Evolutionary conservation across 2,329 filamentous ascomycete species (phyloP), one percentile per base, ranked within the genome.

Genomic region (Trichoderma breve): DNA sequence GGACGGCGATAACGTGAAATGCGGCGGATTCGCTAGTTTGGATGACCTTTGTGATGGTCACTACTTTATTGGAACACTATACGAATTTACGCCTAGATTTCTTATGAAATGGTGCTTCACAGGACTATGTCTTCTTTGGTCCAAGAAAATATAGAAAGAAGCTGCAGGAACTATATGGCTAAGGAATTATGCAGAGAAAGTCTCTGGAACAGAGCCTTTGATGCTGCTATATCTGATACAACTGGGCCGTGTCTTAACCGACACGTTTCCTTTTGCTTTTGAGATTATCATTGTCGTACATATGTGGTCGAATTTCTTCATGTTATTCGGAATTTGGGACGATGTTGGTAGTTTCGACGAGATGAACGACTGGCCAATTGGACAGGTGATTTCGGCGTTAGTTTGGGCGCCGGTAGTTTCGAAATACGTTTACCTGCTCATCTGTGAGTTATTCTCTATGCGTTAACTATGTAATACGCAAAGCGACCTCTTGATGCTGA

Each of bases 401-500:
- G 14, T 72, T 14, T 72, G 71, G 71, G 66, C 60, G 21, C 71
- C 71, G 3, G 71, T 58, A 4, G 18, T 63, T 11, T 14, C 32
- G 12, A 72, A 65, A 39, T 72, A 72, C 18, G 3, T 72, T 9
- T 72, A 72, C n/a, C 30, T 68, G 2, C 55, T 70, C 15, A 47
- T 63, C 26, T 70, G 71, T 72, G 32, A 72, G 71, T 72, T 43
- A 6, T 14, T 24, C 4, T n/a, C 0, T 47, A 24, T 14, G 4
- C 8, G 0, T 43, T 4, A 1, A 43, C 8, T 39, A 39, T 39
- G 36, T 0, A 4, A 39, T 18, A 39, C 15, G 15, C 36, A 39
- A 39, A 2, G 2, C 6, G 8, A 6, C 6, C 6, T 18, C 3
- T 18, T 8, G 5, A 51, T 24, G 18, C 67, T 70, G 15, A 70